A percentile compares a stretch with the other conserved stretches of the same genome.
These are phyloP conservation scores for Rubia peregrina DNA, from an alignment of 305 asterid genomes.

Conservation along the genomic window DNA sequence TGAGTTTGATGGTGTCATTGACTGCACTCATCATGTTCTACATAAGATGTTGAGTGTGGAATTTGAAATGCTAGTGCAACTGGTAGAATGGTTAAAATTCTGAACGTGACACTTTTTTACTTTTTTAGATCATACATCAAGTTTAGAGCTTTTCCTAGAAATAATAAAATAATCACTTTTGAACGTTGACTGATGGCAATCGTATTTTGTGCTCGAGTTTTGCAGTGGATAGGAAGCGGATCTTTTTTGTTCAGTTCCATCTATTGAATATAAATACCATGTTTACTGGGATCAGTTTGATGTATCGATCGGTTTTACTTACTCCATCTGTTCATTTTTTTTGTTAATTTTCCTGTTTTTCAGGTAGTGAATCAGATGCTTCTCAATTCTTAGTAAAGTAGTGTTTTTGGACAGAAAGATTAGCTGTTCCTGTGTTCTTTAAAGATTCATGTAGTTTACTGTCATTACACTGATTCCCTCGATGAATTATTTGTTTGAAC, in stretches of 20 bases:
- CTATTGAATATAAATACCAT: not conserved
- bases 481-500: not conserved
- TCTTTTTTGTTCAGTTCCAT: not conserved
- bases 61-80: not conserved
- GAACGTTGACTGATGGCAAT: not conserved
- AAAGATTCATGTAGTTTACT: no score
- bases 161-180: not conserved
- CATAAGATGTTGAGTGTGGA: not conserved
- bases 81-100: not conserved
- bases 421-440: not conserved
- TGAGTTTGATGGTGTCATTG: not conserved
- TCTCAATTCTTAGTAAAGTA: not conserved
- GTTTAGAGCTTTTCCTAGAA: not conserved
- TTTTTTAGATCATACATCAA: not conserved
- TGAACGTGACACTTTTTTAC: not conserved
- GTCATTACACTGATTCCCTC: not conserved
- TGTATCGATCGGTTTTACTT: not conserved
- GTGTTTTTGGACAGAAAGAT: not conserved
- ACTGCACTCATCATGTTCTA: not conserved
- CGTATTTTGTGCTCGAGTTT: no score
- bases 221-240: not conserved
- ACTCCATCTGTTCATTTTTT: not conserved
- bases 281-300: not conserved
- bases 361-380: not conserved
- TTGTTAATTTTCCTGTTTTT: not conserved